Conservation (phyloP, 179 eudicot species). For the Beta lomatogona region DNA sequence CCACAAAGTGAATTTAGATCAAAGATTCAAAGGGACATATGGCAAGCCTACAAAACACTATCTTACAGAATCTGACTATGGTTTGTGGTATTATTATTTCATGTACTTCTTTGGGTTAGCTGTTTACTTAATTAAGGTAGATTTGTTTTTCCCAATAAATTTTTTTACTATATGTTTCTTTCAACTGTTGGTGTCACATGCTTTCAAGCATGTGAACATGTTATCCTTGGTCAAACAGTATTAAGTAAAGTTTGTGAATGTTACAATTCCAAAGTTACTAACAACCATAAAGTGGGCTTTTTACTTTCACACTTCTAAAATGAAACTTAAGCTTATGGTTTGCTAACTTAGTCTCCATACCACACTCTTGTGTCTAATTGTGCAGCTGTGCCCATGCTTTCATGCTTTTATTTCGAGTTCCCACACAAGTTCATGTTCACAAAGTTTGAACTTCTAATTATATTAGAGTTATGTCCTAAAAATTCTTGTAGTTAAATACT, state of each 20-base stretch:
- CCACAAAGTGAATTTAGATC: neutral
- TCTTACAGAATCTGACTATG: neutral
- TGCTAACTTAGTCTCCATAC: neutral
- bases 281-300: constrained; percentile 20
- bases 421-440: neutral
- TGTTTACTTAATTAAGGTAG: neutral
- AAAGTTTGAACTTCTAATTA: neutral
- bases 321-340: neutral
- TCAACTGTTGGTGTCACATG: constrained; percentile 26
- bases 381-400: constrained; percentile 8
- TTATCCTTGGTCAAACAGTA: constrained; percentile 30
- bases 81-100: neutral
- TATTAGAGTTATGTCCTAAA: too few relatives aligned
- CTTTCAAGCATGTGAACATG: constrained; percentile 31
- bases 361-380: too few relatives aligned
- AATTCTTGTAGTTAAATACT: neutral
- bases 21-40: constrained; percentile 2
- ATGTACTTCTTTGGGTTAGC: neutral
- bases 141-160: neutral
- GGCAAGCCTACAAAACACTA: neutral
- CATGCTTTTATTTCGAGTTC: constrained; percentile 4
- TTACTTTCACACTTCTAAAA: constrained; percentile 20
- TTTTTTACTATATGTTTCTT: neutral
- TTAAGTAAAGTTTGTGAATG: constrained; percentile 1
- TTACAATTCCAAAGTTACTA: constrained; percentile 6